Conservation (phyloP, 2,329 filamentous ascomycete genomes). For the Venturia aucupariae region DNA sequence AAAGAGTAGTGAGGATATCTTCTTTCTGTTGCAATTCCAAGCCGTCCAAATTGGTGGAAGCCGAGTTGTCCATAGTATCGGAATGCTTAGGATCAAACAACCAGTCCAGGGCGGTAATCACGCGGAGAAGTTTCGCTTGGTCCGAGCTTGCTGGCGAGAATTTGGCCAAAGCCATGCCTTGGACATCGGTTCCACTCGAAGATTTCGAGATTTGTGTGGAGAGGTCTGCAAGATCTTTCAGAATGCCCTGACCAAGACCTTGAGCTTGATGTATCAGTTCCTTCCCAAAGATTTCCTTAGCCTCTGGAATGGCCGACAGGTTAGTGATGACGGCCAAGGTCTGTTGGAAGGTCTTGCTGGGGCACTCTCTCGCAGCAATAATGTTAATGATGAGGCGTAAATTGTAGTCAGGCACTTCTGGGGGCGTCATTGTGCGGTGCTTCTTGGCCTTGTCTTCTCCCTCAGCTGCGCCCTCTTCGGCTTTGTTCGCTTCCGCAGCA, state of each 20-base stretch:
- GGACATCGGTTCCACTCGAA: slow-evolving; percentile 83
- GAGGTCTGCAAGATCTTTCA: slow-evolving; percentile 75
- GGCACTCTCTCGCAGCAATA: slow-evolving; percentile 90
- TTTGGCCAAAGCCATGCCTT: slow-evolving; percentile 85
- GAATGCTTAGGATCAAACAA: slow-evolving; percentile 72
- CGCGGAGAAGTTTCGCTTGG: slow-evolving; percentile 87
- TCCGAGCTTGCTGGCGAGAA: slow-evolving; percentile 95
- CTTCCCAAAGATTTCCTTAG: slow-evolving; percentile 83
- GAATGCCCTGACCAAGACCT: slow-evolving; percentile 71
- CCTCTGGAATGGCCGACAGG: slow-evolving; percentile 81
- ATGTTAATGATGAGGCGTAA: slow-evolving; percentile 93
- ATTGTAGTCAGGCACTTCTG: slow-evolving; percentile 79
- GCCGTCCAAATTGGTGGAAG: slow-evolving; percentile 35
- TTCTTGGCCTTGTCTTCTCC: slow-evolving; percentile 47
- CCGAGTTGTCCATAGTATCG: slow-evolving; percentile 41
- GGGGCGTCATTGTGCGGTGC: slow-evolving; percentile 55
- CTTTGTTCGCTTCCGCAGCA: slow-evolving; percentile 19
- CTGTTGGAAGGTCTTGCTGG: slow-evolving; percentile 95
- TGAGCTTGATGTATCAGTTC: slow-evolving; percentile 86
- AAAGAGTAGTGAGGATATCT: slow-evolving; percentile 76
- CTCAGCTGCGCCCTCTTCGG: slow-evolving; percentile 20
- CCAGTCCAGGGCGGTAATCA: slow-evolving; percentile 89
- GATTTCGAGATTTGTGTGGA: slow-evolving; percentile 80
- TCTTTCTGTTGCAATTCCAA: slow-evolving; percentile 60
- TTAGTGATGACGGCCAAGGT: slow-evolving; percentile 99